These are phyloP conservation scores for Ogataea pignaliae DNA, from an alignment of 805 yeast species.

Conservation along the genomic window DNA sequence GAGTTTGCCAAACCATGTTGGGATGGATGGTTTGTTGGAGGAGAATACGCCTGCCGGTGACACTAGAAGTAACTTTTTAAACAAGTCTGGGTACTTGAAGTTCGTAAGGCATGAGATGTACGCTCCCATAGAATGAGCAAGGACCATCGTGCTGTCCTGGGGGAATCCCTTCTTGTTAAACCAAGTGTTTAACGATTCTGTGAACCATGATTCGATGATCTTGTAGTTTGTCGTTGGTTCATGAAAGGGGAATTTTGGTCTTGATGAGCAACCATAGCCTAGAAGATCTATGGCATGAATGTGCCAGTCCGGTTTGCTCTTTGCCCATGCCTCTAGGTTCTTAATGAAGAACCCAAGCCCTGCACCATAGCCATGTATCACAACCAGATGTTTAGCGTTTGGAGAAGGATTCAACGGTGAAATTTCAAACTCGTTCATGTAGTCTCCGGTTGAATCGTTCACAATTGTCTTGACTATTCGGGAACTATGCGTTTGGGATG, in stretches of 20 bases:
- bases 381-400: constrained; percentile 49
- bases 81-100: constrained; percentile 52
- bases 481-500: constrained; percentile 44
- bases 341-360: constrained; percentile 77
- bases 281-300: constrained; percentile 83
- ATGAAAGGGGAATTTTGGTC: constrained; percentile 59
- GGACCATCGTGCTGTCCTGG: constrained; percentile 38
- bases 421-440: constrained; percentile 74
- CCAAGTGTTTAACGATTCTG: constrained; percentile 65
- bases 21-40: constrained; percentile 46
- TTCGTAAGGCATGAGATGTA: constrained; percentile 71
- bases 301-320: constrained; percentile 48
- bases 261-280: constrained; percentile 87
- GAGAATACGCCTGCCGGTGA: constrained; percentile 85
- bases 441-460: constrained; percentile 41
- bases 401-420: constrained; percentile 29
- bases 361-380: constrained; percentile 93
- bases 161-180: constrained; percentile 37
- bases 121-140: constrained; percentile 94
- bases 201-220: constrained; percentile 58
- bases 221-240: constrained; percentile 35
- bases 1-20: constrained; percentile 69
- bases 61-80: constrained; percentile 67
- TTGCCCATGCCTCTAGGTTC: constrained; percentile 46
- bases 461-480: constrained; percentile 51